Evolutionary conservation across 352 stramenopile genomes (phyloP), one percentile per base, ranked within the genome.

Genomic region (Elongisporangium prolatum): DNA sequence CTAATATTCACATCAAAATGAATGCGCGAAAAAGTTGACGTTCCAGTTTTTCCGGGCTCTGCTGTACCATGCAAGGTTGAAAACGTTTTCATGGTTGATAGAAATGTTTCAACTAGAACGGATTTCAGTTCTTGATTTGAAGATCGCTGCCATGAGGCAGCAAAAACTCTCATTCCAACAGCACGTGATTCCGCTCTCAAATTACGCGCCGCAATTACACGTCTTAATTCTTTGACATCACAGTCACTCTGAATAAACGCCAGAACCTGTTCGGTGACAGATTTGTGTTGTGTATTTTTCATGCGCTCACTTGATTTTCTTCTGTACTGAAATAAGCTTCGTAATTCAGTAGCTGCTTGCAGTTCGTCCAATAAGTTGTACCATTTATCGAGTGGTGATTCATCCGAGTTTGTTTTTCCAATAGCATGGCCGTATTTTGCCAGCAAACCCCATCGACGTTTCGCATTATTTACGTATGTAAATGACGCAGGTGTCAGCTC

Each of bases 221-320:
- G 59, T 21, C 64, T 65, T 10, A 93, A 50, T 22, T 91, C 84
- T 1, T 52, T 38, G 9, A 91, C 61, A 65, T 89, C 82, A 10
- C 86, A 73, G 50, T 92, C 84, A 56, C 84, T 93, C 50, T 93
- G 84, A 57, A 93, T 84, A 62, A 93, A 93, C 50, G 91, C 84
- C 2, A 93, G 72, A 18, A 93, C 80, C 68, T 92, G 78, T 38
- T 93, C 84, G 3, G 84, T 93, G 38, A 91, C 78, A 0, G 82
- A 87, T 58, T 91, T 93, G 2, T 53, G 56, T 58, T 86, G 68
- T 0, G 67, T 63, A 17, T 68, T 59, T 28, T 82, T 75, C 13
- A 84, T 59, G 17, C 84, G 63, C 37, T 91, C 84, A 62, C 78
- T 88, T n/a, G 80, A 92, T 52, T 68, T 84, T 37, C 79, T 72